A percentile compares a stretch with the other conserved stretches of the same genome.
Conservation (phyloP, 495 filamentous ascomycete species). For the Aspergillus cristatus region DNA sequence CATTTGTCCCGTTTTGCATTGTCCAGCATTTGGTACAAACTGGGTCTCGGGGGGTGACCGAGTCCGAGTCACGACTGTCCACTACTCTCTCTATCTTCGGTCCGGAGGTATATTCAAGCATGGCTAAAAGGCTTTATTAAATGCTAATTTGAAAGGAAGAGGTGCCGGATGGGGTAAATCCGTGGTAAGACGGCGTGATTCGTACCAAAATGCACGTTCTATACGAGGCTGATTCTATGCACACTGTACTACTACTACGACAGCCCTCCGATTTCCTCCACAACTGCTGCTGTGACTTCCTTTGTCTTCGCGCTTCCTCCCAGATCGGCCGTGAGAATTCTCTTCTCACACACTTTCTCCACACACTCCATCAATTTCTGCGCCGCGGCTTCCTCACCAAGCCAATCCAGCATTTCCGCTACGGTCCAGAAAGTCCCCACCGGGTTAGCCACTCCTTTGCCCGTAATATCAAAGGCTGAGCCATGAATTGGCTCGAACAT, state of each 20-base stretch:
- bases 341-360: conserved; percentile 50
- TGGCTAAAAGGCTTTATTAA: no score
- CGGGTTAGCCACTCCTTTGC: conserved; percentile 63
- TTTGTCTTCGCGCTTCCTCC: conserved; percentile 45
- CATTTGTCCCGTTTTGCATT: no score
- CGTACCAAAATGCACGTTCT: no score
- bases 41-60: no score
- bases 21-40: no score
- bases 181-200: no score
- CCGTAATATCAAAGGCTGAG: conserved; percentile 62
- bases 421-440: conserved; percentile 63
- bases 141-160: no score
- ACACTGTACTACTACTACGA: not conserved
- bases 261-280: conserved; percentile 43
- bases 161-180: no score
- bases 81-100: no score
- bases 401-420: conserved; percentile 59
- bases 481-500: conserved; percentile 66
- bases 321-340: conserved; percentile 52
- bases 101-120: no score
- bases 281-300: conserved; percentile 54
- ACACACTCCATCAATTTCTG: conserved; percentile 48
- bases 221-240: no score
- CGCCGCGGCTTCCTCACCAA: conserved; percentile 48
- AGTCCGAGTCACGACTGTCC: no score